Percentiles rank a stretch among this genome's conserved stretches.
Conservation (phyloP, 2,329 filamentous ascomycete genomes). For the Cylindrodendrum hubeiense region DNA sequence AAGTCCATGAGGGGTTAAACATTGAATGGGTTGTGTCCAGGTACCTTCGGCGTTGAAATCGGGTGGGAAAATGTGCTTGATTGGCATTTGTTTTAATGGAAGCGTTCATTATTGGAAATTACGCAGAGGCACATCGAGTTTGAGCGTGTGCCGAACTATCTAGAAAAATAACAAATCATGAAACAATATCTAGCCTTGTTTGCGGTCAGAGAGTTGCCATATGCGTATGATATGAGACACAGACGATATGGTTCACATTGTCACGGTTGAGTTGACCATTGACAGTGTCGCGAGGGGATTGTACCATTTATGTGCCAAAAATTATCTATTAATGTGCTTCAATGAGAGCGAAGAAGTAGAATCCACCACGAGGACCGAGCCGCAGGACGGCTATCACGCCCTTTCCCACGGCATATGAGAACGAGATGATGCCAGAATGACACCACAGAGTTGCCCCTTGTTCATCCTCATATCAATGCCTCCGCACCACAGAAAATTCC, state of each 20-base stretch:
- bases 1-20: conserved; percentile 72
- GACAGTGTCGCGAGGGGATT: not conserved
- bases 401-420: conserved; percentile 33
- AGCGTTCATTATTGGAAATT: not conserved
- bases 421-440: conserved; percentile 8
- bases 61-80: conserved; percentile 5
- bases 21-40: not conserved
- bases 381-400: conserved; percentile 42
- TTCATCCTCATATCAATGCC: conserved; percentile 27
- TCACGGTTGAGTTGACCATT: not conserved
- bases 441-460: conserved; percentile 26
- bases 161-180: not conserved
- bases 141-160: not conserved
- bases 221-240: too few species aligned
- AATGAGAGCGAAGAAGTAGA: conserved; percentile 49
- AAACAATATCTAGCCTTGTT: conserved; percentile 18
- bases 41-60: conserved; percentile 31
- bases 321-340: conserved; percentile 48
- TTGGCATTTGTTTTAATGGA: not conserved
- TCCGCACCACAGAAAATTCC: conserved; percentile 27
- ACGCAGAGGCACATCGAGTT: not conserved
- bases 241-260: too few species aligned
- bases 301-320: conserved; percentile 30
- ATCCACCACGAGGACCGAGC: conserved; percentile 37
- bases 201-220: not conserved